Percentiles rank a stretch among this genome's conserved stretches.
Conservation (phyloP, 371 early-diverging fungal genomes). For the Umbelopsis sp. region DNA sequence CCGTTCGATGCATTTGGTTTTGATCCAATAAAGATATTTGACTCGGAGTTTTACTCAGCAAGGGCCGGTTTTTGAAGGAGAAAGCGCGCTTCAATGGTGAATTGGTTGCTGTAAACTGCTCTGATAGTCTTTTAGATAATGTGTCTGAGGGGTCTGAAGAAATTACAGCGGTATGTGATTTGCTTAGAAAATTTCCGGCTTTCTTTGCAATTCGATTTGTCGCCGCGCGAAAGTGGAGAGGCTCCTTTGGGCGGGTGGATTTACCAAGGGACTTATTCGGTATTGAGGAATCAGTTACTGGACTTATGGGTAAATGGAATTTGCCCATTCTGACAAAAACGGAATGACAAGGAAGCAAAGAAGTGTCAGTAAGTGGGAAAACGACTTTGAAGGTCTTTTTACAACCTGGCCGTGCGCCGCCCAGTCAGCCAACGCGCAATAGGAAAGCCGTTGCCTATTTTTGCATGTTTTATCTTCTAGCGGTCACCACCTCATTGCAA, state of each 20-base stretch:
- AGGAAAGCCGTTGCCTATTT: slow-evolving; percentile 15
- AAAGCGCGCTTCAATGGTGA: slow-evolving; percentile 11
- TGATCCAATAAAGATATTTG: background rate
- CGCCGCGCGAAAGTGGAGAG: background rate
- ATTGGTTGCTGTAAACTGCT: background rate
- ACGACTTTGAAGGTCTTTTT: background rate
- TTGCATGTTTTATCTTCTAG: slow-evolving; percentile 14
- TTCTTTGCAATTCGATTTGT: slow-evolving; percentile 18
- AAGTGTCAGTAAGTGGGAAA: slow-evolving; percentile 1
- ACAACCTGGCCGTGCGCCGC: slow-evolving; percentile 17
- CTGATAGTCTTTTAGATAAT: background rate
- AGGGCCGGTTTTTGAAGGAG: slow-evolving; percentile 1
- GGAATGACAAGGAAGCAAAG: background rate
- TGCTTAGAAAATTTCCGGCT: slow-evolving; percentile 17
- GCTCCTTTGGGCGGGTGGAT: background rate
- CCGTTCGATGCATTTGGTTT: slow-evolving; percentile 10
- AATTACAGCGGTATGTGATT: slow-evolving; percentile 8
- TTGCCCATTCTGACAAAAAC: slow-evolving; percentile 14
- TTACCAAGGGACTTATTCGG: background rate
- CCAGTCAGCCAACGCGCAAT: background rate
- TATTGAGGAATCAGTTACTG: background rate
- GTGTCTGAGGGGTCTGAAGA: background rate
- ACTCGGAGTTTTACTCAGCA: slow-evolving; percentile 4
- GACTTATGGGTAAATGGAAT: slow-evolving; percentile 18
- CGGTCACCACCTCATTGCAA: background rate